Conservation (phyloP, 495 filamentous ascomycete genomes). For the Hypomontagnella monticulosa region DNA sequence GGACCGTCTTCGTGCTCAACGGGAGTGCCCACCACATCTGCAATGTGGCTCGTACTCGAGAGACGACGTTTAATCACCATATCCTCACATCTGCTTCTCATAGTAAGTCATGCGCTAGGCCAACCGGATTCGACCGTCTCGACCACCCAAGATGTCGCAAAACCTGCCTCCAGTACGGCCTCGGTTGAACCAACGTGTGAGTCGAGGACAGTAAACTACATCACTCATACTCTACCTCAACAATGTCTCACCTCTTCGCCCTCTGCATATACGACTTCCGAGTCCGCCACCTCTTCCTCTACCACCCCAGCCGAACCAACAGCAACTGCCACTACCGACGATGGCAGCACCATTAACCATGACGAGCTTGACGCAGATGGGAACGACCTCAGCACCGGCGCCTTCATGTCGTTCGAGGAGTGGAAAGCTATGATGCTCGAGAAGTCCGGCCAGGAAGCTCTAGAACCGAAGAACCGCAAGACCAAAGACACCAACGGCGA, state of each 20-base stretch:
- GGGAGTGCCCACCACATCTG: constrained; percentile 27
- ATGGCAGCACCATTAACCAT: constrained; percentile 10
- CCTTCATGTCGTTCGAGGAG: constrained; percentile 97
- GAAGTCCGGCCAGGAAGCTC: constrained; percentile 83
- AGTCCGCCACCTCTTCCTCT: constrained; percentile 32
- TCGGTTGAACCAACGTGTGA: constrained; percentile 61
- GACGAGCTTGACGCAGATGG: constrained; percentile 40
- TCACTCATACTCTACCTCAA: constrained; percentile 80
- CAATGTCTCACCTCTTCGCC: constrained; percentile 70
- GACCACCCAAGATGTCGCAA: constrained; percentile 32
- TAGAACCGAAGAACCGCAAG: constrained; percentile 69
- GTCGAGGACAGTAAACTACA: constrained; percentile 78
- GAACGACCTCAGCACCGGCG: constrained; percentile 75
- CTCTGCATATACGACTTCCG: constrained; percentile 34
- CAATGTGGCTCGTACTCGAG: constrained; percentile 41
- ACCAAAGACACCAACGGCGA: constrained; percentile 50
- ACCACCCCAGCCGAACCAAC: constrained; percentile 25
- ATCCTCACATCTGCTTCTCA: constrained; percentile 23
- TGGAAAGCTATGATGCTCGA: constrained; percentile 96
- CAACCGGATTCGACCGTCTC: constrained; percentile 27
- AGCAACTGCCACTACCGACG: constrained; percentile 12
- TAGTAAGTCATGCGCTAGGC: constrained; percentile 21
- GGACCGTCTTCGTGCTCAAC: constrained; percentile 34
- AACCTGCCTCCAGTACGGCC: constrained; percentile 5
- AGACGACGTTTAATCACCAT: constrained; percentile 27